Base-by-base conservation (phyloP, 441 rosid species). In the Kokia cookei region DNA sequence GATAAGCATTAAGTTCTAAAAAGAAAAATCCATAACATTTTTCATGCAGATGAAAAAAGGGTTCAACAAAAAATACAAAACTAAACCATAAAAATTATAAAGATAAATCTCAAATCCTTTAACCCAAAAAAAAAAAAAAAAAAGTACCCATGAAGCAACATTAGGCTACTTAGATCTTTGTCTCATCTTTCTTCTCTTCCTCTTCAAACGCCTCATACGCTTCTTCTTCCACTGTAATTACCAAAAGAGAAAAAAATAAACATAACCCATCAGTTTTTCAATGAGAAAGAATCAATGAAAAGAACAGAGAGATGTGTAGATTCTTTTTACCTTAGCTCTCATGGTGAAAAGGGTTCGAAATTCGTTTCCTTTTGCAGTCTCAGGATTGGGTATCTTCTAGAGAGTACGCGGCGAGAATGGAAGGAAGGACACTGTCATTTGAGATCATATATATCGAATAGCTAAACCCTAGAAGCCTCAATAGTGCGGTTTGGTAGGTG, bases 131-230 rank as follows among this genome's bases (percentile, higher is more conserved):
- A 32, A 37, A 37, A 37, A 24, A 24, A 24, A 6, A 57, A 40
- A 75, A 10, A 62, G 15, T 1, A 61, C 66, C 54, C 55, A 73
- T 17, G n/a, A 58, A 55, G 29, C 17, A 40, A 51, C 65, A 54
- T 2, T 17, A 47, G 71, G 54, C 84, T 86, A 88, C 87, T 88
- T 88, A 51, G 92, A 88, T 85, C 92, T 85, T 85, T 88, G 90
- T 22, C 92, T 86, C 92, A 86, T 88, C 92, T 88, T 88, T 84
- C 92, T 67, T 81, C 92, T 87, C 89, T 86, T 88, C 89, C 92
- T 85, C 92, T 88, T 88, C 83, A 88, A 65, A 75, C 92, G 85
- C 77, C 90, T 88, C 92, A 88, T 88, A 35, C 92, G 90, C 87
- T 88, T 88, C 89, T 88, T 88, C 92, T 88, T 88, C 90, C 92